Evolutionary conservation across 257 asterid genomes (phyloP), one percentile per base, ranked within the genome.

Genomic region (Gentiana dahurica): DNA sequence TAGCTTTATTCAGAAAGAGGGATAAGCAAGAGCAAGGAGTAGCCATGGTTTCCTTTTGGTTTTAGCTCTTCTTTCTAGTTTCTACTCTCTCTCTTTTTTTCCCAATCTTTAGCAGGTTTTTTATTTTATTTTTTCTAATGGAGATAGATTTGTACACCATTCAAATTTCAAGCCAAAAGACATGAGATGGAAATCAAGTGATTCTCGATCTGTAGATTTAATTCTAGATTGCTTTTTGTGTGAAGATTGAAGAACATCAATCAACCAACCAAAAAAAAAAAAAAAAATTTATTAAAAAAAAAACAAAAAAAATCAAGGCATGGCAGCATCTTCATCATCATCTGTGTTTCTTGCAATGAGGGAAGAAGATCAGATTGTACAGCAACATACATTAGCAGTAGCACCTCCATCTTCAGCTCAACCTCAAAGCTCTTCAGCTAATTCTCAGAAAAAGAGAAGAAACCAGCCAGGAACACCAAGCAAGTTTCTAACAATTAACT

Each of bases 391-490:
- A 5, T 37, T 75, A 24, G 45, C 56, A 44, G 37, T 65, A 1
- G 45, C 73, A 2, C 62, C 69, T 12, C 67, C 81, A 4, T 32
- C 63, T 35, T 46, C 73, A 12, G 58, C 73, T 5, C 13, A 63
- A 5, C 47, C 67, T 41, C 72, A 45, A 6, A 13, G 65, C 4
- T 36, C 71, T 4, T 54, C 74, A 1, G 64, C 62, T 2, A 24
- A 24, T 24, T 62, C 79, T 0, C 54, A 53, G 36, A 87, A 80
- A 78, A 73, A 68, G 37, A 68, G 81, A 51, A 70, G 91, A 62
- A 84, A 87, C 51, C 96, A 84, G 60, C 79, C 96, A 3, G 96
- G 96, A 53, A 82, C 79, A 54, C 89, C 96, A 73, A 76, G 96
- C 82, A 80, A 82, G 93, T 84, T 57, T 55, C 79, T 1, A 34